Base-by-base conservation (phyloP, 1,284 basidiomycete species). In the Coriolopsis trogii region DNA sequence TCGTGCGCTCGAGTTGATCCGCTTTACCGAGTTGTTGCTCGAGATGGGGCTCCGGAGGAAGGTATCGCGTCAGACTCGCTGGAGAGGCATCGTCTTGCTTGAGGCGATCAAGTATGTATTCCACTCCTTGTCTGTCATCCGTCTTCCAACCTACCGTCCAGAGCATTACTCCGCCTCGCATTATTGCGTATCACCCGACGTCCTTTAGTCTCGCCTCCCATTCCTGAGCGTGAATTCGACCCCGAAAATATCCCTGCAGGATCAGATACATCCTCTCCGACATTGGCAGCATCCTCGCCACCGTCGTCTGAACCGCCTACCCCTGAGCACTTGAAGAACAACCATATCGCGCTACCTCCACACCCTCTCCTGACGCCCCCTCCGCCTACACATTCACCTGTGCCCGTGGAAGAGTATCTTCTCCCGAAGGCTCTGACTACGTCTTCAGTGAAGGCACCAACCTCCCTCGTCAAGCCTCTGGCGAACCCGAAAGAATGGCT, bases 171-270 rank as follows among this genome's bases (percentile, higher is more conserved):
- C 41, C 87, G 90, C 18, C 70, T 94, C 15, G 61, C 83, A 12
- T 72, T 96, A 24, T 68, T 96, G 30, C 76, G 78, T 46, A 78
- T 89, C 53, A 94, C 92, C 1, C 79, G 78, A 46, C 79, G 90
- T 53, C 91, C 93, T 4, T 65, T 93, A 23, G 69, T 95, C 10
- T 78, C 79, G 7, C 86, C 87, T 2, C 85, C 89, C 9, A 84
- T 93, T 41, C 92, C 93, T 15, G 89, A 93, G 67, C 82, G 93
- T 46, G 91, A 94, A 63, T 81, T 92, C 59, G 93, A 95, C 67
- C 85, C 88, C 4, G 74, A 87, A 3, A 74, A 79, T 30, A 65
- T 93, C 23, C 79, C 87, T 6, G 68, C 82, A 8, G 74, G 81
- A 29, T 82, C 78, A 26, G 73, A 73, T 38, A 66, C 75, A 18